These are phyloP conservation scores for Cyclostephanos tholiformis DNA, from an alignment of 108 stramenopile genomes.

Conservation along the genomic window DNA sequence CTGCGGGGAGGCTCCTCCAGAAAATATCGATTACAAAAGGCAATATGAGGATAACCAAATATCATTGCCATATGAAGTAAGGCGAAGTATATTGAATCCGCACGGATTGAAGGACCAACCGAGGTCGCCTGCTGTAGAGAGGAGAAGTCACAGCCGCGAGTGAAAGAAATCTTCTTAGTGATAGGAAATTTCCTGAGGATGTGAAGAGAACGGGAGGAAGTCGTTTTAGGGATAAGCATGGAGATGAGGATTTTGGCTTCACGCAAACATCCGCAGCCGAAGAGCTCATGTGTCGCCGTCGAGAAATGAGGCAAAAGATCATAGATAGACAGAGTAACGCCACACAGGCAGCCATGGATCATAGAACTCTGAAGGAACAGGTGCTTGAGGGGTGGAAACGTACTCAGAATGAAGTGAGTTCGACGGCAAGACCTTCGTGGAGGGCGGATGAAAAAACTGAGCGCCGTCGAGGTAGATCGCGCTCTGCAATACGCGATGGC, in stretches of 20 bases:
- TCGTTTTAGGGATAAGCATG: not conserved
- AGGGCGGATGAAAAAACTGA: conserved; percentile 11
- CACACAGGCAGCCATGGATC: conserved; percentile 8
- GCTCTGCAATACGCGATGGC: conserved; percentile 40
- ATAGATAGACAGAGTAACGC: conserved; percentile 32
- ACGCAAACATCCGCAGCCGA: conserved; percentile 14
- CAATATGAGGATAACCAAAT: conserved; percentile 13
- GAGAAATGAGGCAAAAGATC: conserved; percentile 47
- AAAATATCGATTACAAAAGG: conserved; percentile 10
- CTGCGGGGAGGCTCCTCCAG: conserved; percentile 23
- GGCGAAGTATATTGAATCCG: conserved; percentile 39
- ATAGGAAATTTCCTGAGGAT: not conserved
- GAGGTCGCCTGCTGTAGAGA: conserved; percentile 19
- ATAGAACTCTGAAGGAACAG: conserved; percentile 15
- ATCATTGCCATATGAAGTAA: conserved; percentile 11
- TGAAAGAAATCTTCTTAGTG: not conserved
- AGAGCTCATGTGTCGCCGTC: conserved; percentile 31
- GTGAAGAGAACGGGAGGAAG: not conserved
- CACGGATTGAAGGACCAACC: conserved; percentile 31
- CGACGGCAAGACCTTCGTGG: not conserved
- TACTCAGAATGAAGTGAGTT: not conserved
- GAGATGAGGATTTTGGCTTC: not conserved
- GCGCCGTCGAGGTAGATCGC: conserved; percentile 31
- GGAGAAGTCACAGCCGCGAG: conserved; percentile 42
- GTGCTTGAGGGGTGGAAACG: conserved; percentile 21